Conservation (phyloP, 768 basidiomycete genomes). For the Kwoniella botswanensis region DNA sequence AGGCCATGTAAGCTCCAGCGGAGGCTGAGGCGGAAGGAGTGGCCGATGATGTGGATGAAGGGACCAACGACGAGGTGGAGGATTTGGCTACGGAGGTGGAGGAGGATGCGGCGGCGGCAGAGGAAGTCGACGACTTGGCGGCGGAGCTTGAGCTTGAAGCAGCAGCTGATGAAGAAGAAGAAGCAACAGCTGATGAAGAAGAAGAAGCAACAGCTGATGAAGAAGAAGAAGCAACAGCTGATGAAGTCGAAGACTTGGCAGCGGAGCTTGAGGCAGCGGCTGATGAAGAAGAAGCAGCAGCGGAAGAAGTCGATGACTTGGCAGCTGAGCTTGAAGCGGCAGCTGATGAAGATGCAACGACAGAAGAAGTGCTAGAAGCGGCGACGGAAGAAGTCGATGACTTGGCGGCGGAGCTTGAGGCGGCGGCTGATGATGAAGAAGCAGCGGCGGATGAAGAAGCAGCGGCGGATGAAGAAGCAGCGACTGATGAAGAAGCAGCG, state of each 20-base stretch:
- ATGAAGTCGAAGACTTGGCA: conserved; percentile 10
- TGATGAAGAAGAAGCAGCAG: not conserved
- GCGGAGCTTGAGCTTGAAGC: conserved; percentile 16
- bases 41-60: conserved; percentile 6
- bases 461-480: not conserved
- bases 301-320: conserved; percentile 14
- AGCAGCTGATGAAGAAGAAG: not conserved
- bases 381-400: conserved; percentile 9
- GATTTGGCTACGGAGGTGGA: conserved; percentile 8
- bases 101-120: conserved; percentile 13
- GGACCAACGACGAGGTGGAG: conserved; percentile 12
- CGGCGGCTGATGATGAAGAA: conserved; percentile 16
- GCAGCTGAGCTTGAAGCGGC: conserved; percentile 18
- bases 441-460: too few species aligned
- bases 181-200: not conserved
- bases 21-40: conserved; percentile 13
- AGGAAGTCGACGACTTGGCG: conserved; percentile 9
- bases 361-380: conserved; percentile 9
- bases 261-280: conserved; percentile 2
- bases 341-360: conserved; percentile 13
- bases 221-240: not conserved
- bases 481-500: too few species aligned
- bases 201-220: conserved; percentile 1
- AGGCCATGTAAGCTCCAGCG: conserved; percentile 11
- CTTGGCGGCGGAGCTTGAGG: conserved; percentile 17